Evolutionary conservation across 208 protist genomes (phyloP).

Genomic region (Leishmania mexicana): DNA sequence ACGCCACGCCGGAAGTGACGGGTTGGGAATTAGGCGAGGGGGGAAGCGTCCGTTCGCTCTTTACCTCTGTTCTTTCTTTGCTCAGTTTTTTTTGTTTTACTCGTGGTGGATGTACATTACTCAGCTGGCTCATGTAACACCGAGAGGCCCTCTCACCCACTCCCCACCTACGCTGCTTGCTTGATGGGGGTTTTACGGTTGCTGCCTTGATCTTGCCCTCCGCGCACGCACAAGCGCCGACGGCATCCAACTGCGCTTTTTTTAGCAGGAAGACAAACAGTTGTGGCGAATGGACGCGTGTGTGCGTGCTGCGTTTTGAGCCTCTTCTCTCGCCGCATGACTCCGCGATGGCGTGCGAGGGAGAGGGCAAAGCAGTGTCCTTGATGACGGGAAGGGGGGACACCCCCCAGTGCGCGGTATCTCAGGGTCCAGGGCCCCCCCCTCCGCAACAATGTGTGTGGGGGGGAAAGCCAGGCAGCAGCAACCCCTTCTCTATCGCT

Average conservation of each 20-base stretch:
- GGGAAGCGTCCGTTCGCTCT: neutral
- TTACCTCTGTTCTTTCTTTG: neutral
- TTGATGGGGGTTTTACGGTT: neutral
- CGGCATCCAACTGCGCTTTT: neutral
- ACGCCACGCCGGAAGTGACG: constrained; percentile 5
- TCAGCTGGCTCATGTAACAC: neutral
- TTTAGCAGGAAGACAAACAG: neutral
- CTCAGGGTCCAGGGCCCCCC: neutral
- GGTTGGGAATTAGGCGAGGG: neutral
- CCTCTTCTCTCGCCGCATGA: neutral
- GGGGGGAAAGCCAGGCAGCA: neutral
- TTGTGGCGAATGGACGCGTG: neutral
- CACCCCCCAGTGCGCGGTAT: neutral
- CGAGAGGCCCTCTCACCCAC: neutral
- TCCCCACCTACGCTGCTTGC: neutral
- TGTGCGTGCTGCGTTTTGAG: neutral
- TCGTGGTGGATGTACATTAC: neutral
- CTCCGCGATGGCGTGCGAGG: neutral
- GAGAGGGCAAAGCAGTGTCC: neutral
- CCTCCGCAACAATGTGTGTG: neutral
- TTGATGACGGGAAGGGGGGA: neutral
- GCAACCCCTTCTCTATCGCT: neutral
- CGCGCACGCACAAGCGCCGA: neutral
- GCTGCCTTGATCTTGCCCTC: neutral
- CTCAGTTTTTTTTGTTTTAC: neutral